Conservation (phyloP, 305 asterid genomes). For the Fraxinus sp. region DNA sequence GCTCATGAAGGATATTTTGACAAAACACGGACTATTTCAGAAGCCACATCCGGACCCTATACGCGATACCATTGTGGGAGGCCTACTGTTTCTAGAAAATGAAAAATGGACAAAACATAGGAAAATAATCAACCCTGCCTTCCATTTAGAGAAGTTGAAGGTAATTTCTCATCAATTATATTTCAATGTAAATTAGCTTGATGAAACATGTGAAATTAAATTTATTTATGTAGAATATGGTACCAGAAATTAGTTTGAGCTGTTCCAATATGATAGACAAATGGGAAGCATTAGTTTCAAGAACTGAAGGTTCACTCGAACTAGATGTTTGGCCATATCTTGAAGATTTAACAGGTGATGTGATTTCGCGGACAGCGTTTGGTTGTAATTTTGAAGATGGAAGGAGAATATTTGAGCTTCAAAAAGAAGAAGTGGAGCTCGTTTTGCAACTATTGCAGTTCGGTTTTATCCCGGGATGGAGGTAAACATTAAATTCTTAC, state of each 20-base stretch:
- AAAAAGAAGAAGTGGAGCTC: conserved; percentile 46
- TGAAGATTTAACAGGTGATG: conserved; percentile 37
- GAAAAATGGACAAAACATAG: conserved; percentile 51
- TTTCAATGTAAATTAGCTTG: neutral
- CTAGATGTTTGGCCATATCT: conserved; percentile 48
- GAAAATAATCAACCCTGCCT: conserved; percentile 44
- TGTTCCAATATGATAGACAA: conserved; percentile 40
- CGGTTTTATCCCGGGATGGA: conserved; percentile 55
- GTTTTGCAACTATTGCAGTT: conserved; percentile 32
- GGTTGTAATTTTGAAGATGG: conserved; percentile 56
- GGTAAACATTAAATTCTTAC: conserved; percentile 27
- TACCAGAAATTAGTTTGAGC: conserved; percentile 34
- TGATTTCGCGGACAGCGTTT: conserved; percentile 47
- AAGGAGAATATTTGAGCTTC: conserved; percentile 51
- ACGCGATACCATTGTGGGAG: conserved; percentile 36
- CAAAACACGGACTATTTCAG: conserved; percentile 31
- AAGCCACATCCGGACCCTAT: conserved; percentile 47
- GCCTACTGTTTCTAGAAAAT: conserved; percentile 43
- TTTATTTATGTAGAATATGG: conserved; percentile 35
- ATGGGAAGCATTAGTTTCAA: conserved; percentile 35
- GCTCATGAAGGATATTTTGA: conserved; percentile 47
- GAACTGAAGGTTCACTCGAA: conserved; percentile 14
- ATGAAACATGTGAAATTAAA: neutral
- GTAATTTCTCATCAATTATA: conserved; percentile 14
- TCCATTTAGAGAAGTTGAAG: conserved; percentile 52